Evolutionary conservation across 129 eudicot genomes (phyloP).

Genomic region (Artemisia annua): DNA sequence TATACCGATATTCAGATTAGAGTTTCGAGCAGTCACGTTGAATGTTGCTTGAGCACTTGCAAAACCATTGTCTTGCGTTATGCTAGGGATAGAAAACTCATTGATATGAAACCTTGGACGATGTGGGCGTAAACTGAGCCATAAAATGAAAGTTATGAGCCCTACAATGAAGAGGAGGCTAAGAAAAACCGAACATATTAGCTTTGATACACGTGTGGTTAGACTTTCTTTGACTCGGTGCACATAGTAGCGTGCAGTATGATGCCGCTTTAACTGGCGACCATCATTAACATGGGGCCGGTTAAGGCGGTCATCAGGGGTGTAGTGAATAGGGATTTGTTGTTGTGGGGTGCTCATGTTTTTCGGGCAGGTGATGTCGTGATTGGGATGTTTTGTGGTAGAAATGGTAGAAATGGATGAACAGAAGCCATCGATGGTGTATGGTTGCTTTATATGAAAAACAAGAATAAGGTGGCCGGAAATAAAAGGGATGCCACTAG

Average conservation of each 20-base stretch:
- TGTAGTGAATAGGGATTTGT: constrained; percentile 37
- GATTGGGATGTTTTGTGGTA: background rate
- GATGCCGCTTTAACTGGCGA: constrained; percentile 55
- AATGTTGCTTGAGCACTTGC: constrained; percentile 46
- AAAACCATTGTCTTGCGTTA: constrained; percentile 49
- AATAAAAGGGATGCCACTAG: constrained; percentile 30
- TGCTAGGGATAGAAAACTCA: constrained; percentile 56
- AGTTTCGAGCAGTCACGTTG: constrained; percentile 59
- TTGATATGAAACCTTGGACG: constrained; percentile 66
- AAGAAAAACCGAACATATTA: constrained; percentile 67
- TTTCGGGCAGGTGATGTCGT: background rate
- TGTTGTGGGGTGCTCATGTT: constrained; percentile 40
- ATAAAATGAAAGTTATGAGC: constrained; percentile 72
- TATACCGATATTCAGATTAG: constrained; percentile 62
- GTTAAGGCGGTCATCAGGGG: constrained; percentile 43
- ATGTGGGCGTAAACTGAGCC: constrained; percentile 91
- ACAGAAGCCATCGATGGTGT: constrained; percentile 28
- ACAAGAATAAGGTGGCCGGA: constrained; percentile 32
- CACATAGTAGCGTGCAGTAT: constrained; percentile 59
- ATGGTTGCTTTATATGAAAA: constrained; percentile 29
- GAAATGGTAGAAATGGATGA: constrained; percentile 9
- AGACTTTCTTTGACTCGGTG: constrained; percentile 84
- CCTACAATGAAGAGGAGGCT: constrained; percentile 61
- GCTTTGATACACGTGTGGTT: constrained; percentile 71
- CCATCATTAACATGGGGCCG: constrained; percentile 21